Evolutionary conservation across 768 basidiomycete species (phyloP).

Genomic region (Hypsizygus marmoreus): DNA sequence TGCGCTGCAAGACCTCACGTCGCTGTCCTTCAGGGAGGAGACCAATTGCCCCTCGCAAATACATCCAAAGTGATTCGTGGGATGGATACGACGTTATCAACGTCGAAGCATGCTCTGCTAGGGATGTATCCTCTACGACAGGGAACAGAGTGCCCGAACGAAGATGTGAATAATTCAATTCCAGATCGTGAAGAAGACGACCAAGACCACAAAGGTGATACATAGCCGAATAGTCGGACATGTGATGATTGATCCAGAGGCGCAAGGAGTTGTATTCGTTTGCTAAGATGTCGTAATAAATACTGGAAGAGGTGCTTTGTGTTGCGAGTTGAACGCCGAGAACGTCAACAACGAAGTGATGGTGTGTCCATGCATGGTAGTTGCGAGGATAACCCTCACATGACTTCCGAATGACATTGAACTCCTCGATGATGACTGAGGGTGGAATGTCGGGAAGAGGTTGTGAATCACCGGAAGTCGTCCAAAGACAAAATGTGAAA

Average conservation of each 20-base stretch:
- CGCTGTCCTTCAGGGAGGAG: constrained; percentile 5
- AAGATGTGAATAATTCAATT: background rate
- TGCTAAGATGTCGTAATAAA: constrained; percentile 34
- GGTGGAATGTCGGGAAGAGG: constrained; percentile 37
- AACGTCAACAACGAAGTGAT: constrained; percentile 48
- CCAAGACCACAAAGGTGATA: constrained; percentile 52
- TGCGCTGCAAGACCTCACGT: constrained; percentile 4
- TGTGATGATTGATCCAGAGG: constrained; percentile 62
- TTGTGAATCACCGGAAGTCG: constrained; percentile 24
- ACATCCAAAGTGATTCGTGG: constrained; percentile 69
- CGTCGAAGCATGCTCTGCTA: constrained; percentile 45
- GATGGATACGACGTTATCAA: constrained; percentile 53
- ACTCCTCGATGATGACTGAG: constrained; percentile 44
- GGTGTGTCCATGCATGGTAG: constrained; percentile 74
- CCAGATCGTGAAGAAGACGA: constrained; percentile 25
- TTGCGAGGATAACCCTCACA: constrained; percentile 70
- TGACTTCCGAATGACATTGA: constrained; percentile 46
- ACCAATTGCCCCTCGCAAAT: constrained; percentile 37
- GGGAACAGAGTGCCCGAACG: constrained; percentile 2
- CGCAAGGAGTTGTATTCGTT: constrained; percentile 39
- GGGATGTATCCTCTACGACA: constrained; percentile 8
- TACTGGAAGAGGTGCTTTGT: constrained; percentile 16
- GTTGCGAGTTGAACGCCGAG: constrained; percentile 19
- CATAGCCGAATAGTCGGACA: constrained; percentile 68
- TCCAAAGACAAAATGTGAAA: constrained; percentile 19